Conservation (phyloP, 2,329 filamentous ascomycete genomes). For the Arthrinium puccinioides region DNA sequence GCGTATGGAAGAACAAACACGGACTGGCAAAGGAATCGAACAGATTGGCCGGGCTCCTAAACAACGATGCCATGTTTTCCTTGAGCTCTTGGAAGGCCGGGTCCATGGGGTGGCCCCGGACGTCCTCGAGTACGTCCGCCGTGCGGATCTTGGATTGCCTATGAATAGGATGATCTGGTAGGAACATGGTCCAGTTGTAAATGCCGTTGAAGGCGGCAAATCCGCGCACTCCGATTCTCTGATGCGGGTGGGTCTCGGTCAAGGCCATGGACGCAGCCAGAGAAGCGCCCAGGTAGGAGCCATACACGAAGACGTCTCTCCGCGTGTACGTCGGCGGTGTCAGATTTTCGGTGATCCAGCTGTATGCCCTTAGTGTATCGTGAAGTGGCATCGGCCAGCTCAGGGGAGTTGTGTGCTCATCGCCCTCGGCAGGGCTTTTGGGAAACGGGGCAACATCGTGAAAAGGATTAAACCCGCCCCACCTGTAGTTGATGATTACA, state of each 20-base stretch:
- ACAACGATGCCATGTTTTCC: conserved; percentile 32
- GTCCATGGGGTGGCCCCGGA: conserved; percentile 16
- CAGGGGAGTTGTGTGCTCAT: conserved; percentile 14
- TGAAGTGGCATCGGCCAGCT: conserved; percentile 52
- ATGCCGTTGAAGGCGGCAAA: conserved; percentile 52
- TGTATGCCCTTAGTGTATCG: conserved; percentile 46
- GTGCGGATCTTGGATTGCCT: conserved; percentile 10
- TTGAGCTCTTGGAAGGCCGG: conserved; percentile 29
- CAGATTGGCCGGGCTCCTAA: conserved; percentile 37
- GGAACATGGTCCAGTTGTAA: conserved; percentile 58
- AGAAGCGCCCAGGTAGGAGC: conserved; percentile 50
- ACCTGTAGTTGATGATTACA: conserved; percentile 54
- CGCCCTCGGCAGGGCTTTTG: background rate
- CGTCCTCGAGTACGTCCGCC: conserved; percentile 10
- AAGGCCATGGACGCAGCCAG: conserved; percentile 50
- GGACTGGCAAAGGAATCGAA: conserved; percentile 57
- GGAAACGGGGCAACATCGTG: background rate
- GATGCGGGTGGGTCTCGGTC: conserved; percentile 41
- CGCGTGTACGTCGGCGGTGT: conserved; percentile 24
- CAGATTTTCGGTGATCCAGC: conserved; percentile 41
- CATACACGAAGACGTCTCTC: conserved; percentile 43
- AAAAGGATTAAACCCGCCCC: conserved; percentile 26
- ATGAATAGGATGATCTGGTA: conserved; percentile 44
- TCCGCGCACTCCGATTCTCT: conserved; percentile 41
- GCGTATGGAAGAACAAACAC: conserved; percentile 48